Conservation (phyloP, 2,329 filamentous ascomycete genomes). For the Cladosporium sp. region DNA sequence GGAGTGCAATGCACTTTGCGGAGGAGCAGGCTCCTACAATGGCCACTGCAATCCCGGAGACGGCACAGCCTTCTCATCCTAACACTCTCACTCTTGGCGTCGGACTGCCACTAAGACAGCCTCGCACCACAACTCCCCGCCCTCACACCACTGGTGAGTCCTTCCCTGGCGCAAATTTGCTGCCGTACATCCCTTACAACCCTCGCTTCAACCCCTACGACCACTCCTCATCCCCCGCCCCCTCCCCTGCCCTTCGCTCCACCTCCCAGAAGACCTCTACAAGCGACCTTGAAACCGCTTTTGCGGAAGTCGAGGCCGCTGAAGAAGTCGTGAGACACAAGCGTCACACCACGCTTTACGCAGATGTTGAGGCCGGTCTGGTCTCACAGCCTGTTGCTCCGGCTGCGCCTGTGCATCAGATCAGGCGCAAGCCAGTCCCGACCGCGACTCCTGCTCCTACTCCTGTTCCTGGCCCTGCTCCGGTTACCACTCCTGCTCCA, state of each 20-base stretch:
- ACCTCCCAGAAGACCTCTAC: neutral
- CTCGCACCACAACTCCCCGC: neutral
- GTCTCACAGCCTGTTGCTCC: neutral
- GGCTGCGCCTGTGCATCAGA: neutral
- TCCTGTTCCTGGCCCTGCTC: neutral
- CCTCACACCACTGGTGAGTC: conserved; percentile 6
- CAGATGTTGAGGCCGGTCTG: neutral
- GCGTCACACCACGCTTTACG: conserved; percentile 9
- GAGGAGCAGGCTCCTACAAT: neutral
- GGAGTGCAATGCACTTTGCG: neutral
- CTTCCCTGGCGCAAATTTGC: neutral
- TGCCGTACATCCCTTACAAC: conserved; percentile 2
- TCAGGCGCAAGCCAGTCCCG: neutral
- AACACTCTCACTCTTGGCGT: neutral
- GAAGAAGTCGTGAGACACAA: neutral
- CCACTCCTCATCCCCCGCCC: neutral
- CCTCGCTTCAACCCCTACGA: conserved; percentile 3
- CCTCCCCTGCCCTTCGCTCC: neutral
- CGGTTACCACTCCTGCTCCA: neutral
- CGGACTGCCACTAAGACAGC: neutral
- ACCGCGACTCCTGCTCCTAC: neutral
- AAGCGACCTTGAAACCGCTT: neutral
- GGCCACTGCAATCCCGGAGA: neutral
- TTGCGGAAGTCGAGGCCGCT: neutral
- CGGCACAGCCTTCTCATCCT: neutral